Base-by-base conservation (phyloP, 805 yeast species). In the Yarrowia sp. region DNA sequence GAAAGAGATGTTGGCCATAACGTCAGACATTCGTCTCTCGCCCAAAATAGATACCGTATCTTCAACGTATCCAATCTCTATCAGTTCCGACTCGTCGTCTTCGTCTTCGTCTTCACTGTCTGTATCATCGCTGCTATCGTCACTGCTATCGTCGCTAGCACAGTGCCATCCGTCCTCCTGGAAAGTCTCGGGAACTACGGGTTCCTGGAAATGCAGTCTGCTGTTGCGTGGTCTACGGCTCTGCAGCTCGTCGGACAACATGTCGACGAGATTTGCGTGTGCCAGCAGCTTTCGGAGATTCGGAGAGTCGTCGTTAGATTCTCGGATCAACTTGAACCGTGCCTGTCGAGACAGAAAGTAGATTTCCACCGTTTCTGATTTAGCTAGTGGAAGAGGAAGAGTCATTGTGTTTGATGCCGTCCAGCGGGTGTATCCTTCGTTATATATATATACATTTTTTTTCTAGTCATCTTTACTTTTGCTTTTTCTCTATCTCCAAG, bases 231-330 rank as follows among this genome's bases (percentile, higher is more conserved):
- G 41, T 13, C 17, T 35, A 7, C 55, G 41, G 32, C 41, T 48
- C 15, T 48, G 55, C 6, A 48, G 55, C 31, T 48, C 55, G 31
- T 48, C 55, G 7, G 41, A 28, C 17, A 48, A 11, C 55, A 17
- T 15, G 55, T 48, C 55, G 15, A 48, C 55, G 41, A 48, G 55
- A 48, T 48, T 48, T 13, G 55, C 55, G 55, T 48, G 55, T 3
- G 55, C 55, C 15, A 48, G 41, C 55, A 48, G 55, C 41, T 48
- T 48, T 33, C 55, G 42, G 55, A 48, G 55, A 18, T 48, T 8
- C 55, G 55, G 55, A 33, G 55, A 33, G 31, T 48, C 55, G 41
- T 14, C 55, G 38, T 48, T 48, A 35, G 41, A 48, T 18, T 48
- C 55, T 3, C 55, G 41, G 55, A 48, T 13, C n/a, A 48, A 35